Evolutionary conservation across 148 eudicot genomes (phyloP).

Genomic region (Rheum nobile): DNA sequence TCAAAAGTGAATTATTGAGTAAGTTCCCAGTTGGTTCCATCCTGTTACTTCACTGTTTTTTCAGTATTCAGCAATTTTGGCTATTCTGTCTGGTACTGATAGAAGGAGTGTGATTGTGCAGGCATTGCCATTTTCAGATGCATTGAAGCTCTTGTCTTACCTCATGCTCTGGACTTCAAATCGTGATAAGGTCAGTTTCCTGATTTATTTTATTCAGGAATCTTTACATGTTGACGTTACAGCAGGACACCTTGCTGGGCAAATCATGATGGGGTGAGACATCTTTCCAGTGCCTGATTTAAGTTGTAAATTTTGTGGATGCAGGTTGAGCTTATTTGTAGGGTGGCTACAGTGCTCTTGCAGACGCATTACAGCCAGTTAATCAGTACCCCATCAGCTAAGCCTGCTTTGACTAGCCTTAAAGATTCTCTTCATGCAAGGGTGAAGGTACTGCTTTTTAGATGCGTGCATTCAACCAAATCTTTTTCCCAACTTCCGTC

Average conservation of each 20-base stretch:
- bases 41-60: background rate
- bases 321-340: constrained; percentile 90
- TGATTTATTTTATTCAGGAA: constrained; percentile 20
- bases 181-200: constrained; percentile 59
- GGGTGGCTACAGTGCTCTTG: constrained; percentile 51
- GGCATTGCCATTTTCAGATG: constrained; percentile 94
- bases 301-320: background rate
- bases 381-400: constrained; percentile 56
- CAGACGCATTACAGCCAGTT: constrained; percentile 79
- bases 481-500: background rate
- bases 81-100: background rate
- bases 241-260: background rate
- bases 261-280: background rate
- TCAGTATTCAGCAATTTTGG: background rate
- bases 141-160: constrained; percentile 76
- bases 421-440: constrained; percentile 60
- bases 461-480: background rate
- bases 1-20: background rate
- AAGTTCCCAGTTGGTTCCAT: background rate
- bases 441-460: constrained; percentile 51
- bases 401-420: constrained; percentile 55
- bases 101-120: constrained; percentile 22
- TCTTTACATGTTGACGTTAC: background rate
- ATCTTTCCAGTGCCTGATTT: background rate
- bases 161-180: constrained; percentile 58